Base-by-base conservation (phyloP, 2,329 filamentous ascomycete species). In the Xylariaceae sp. region DNA sequence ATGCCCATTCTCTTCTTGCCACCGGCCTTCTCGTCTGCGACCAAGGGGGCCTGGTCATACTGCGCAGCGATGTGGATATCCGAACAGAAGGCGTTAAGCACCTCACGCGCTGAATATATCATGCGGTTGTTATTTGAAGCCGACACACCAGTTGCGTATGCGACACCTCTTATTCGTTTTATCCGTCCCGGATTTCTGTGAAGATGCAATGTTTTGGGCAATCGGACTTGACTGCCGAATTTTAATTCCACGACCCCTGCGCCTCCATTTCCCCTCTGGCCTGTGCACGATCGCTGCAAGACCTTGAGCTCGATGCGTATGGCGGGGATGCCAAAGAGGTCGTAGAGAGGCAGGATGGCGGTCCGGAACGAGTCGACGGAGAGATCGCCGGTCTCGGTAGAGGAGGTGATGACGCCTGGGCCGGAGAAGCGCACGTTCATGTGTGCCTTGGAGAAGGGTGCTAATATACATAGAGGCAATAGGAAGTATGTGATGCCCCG, bases 301-400 rank as follows among this genome's bases (percentile, higher is more conserved):
- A 97, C 85, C 31, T 90, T 77, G 41, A 99, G 72, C 71, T 97
- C 94, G 59, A 99, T 87, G 55, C 90, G 84, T 55, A 85, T 85
- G 1, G 80, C 75, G 6, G 77, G 75, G 56, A 99, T 95, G 44
- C 91, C 94, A 67, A 97, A 97, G 58, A 87, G 84, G 57, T 86
- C 87, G 71, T 90, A 96, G 15, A 97, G 75, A 3, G 94, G 94
- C 15, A 99, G 78, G 43, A 97, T 85, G 7, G 91, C 92, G 6
- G 92, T 96, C 58, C 94, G 86, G 66, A 99, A 91, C 10, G 87
- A 92, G 69, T 99, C 94, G 60, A 94, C 87, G 3, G 88, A 94
- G 55, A 96, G 82, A 69, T 99, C 94, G 52, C 91, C 90, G 0
- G 80, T 79, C 56, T 88, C 81, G 3, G 91, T 96, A 2, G 89